Base-by-base conservation (phyloP, 257 asterid genomes). In the Ocimum tenuiflorum region DNA sequence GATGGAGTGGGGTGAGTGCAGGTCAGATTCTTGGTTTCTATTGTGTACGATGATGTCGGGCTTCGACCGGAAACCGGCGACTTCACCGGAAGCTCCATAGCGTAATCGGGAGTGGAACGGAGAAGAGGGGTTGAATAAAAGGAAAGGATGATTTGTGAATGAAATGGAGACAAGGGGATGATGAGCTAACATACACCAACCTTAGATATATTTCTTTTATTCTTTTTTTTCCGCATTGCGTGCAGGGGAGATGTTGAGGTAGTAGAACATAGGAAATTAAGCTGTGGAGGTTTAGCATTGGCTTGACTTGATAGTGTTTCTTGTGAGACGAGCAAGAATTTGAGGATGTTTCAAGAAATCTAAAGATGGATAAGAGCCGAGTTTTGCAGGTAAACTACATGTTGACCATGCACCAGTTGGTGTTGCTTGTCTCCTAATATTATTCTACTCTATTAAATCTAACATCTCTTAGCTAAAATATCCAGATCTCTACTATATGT, bases 181-280 rank as follows among this genome's bases (percentile, higher is more conserved):
- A 43, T 84, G 96, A 86, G 77, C 95, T 83, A 80, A 89, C 92
- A 86, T 88, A 51, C 81, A 83, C 83, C 92, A 81, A 80, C 85
- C 78, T 74, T 75, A 58, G 71, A 47, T 67, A 45, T 61, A 46
- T 47, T 54, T 56, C 2, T 7, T 18, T 38, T 10, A 18, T 7
- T 24, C 27, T 27, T 9, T 9, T 39, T 2, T 39, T 9, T 0
- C 6, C 6, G 20, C 11, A 0, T 14, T 63, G 48, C 53, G 33
- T 46, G 63, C 48, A 46, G n/a, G 6, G 50, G 23, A 46, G 27
- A 20, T 39, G 38, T 49, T 46, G 60, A 31, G 57, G 46, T 15
- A 52, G 61, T 35, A 35, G 78, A 38, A 36, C 36, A 67, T 29
- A 22, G 51, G 1, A 22, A 4, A 27, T 2, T 1, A 14, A 5